These are phyloP conservation scores for Neurospora sp. DNA, from an alignment of 2,329 filamentous ascomycete genomes.

Conservation along the genomic window DNA sequence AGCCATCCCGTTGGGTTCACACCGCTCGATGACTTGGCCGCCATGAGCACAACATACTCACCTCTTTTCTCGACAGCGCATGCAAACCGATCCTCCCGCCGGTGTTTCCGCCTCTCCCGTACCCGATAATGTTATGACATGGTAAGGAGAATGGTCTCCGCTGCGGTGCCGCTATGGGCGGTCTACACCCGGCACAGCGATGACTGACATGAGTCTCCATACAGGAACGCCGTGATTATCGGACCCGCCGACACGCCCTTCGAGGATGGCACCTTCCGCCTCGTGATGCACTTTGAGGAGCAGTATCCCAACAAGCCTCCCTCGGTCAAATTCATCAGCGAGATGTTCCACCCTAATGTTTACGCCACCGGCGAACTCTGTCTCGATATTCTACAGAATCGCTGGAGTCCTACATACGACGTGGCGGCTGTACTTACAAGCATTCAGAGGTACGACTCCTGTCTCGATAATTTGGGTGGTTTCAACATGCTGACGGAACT, in stretches of 20 bases:
- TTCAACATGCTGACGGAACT: constrained; percentile 19
- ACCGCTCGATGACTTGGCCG: not conserved
- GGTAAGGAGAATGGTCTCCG: constrained; percentile 40
- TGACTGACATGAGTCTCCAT: constrained; percentile 3
- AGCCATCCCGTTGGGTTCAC: not conserved
- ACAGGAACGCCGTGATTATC: constrained; percentile 96
- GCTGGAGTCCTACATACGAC: constrained; percentile 98
- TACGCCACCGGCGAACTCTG: constrained; percentile 96
- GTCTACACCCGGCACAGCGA: not conserved
- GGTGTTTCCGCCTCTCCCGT: constrained; percentile 94
- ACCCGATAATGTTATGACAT: constrained; percentile 95
- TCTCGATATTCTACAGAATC: constrained; percentile 91
- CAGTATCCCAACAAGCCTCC: constrained; percentile 98
- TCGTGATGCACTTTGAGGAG: constrained; percentile 99
- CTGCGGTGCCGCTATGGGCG: not conserved
- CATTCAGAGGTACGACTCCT: constrained; percentile 68
- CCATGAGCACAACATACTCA: not conserved
- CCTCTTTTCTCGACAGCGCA: constrained; percentile 52
- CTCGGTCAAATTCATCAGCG: constrained; percentile 94
- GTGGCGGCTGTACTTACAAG: constrained; percentile 95
- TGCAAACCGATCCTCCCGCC: constrained; percentile 97
- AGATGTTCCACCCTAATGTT: constrained; percentile 99
- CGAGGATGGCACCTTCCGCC: constrained; percentile 92
- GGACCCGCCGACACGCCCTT: constrained; percentile 95
- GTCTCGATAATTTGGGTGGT: not conserved